Evolutionary conservation across 2,329 filamentous ascomycete species (phyloP).

Genomic region (Pseudonectria buxi): DNA sequence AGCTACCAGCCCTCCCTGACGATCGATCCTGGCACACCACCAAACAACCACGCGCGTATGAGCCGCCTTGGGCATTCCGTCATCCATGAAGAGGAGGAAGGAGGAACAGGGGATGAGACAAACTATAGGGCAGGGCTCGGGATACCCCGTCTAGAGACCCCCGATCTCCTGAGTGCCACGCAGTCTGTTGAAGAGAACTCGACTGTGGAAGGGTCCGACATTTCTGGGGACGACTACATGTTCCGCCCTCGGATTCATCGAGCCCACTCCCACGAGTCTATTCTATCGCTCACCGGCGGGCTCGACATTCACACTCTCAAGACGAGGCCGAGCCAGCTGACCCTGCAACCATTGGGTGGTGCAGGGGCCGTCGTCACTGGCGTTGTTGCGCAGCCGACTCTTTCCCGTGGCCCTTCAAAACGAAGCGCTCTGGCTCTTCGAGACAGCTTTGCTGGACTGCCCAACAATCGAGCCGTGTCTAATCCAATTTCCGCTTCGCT

Average conservation of each 20-base stretch:
- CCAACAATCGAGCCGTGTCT: conserved; percentile 26
- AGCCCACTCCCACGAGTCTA: conserved; percentile 74
- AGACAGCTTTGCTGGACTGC: conserved; percentile 43
- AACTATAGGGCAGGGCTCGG: neutral
- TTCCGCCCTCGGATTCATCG: conserved; percentile 50
- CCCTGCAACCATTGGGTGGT: conserved; percentile 46
- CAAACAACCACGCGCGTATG: conserved; percentile 12
- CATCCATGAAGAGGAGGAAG: conserved; percentile 35
- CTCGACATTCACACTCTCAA: conserved; percentile 85
- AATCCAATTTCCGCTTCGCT: conserved; percentile 23
- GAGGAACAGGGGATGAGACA: conserved; percentile 16
- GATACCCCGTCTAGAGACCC: conserved; percentile 14
- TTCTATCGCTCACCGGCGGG: conserved; percentile 78
- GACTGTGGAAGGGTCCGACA: conserved; percentile 24
- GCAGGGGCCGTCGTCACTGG: conserved; percentile 51
- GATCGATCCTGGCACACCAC: conserved; percentile 28
- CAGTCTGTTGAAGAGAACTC: conserved; percentile 30
- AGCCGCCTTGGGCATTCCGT: conserved; percentile 21
- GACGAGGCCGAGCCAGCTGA: conserved; percentile 67
- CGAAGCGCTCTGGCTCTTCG: conserved; percentile 51
- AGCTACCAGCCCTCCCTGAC: conserved; percentile 37
- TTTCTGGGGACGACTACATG: conserved; percentile 28
- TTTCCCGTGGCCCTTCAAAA: conserved; percentile 40
- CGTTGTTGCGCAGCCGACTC: conserved; percentile 53
- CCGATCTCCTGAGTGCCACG: conserved; percentile 20